phyloP scores from a whole-genome alignment of 305 asterid species.

The Solanum hybrid region DNA sequence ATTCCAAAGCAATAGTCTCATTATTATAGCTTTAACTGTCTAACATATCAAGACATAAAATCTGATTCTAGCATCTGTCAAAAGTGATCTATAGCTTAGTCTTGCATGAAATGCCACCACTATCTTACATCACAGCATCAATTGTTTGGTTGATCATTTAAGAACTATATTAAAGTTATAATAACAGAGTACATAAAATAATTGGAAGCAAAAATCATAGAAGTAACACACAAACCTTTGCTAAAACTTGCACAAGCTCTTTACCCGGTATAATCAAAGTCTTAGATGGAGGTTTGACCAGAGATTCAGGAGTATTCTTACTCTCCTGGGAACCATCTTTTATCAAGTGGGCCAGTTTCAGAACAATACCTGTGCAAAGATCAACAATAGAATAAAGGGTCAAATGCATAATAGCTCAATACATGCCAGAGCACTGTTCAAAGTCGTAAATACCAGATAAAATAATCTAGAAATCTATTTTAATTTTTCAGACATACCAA shows the following conservation, averaged over 20 bases:
- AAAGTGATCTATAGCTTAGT: background rate
- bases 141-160: background rate
- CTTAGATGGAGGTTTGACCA: conserved; percentile 45
- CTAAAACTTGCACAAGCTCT: conserved; percentile 86
- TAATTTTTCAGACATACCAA: conserved; percentile 39
- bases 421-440: background rate
- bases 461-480: background rate
- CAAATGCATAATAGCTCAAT: background rate
- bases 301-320: conserved; percentile 35
- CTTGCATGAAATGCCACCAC: background rate
- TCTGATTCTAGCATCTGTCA: background rate
- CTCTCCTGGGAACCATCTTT: conserved; percentile 65
- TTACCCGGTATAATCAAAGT: conserved; percentile 62
- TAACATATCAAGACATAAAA: background rate
- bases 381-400: background rate
- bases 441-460: background rate
- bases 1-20: conserved; percentile 24
- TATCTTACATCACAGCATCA: conserved; percentile 8
- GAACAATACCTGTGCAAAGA: conserved; percentile 52
- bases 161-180: background rate
- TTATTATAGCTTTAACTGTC: background rate
- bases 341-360: conserved; percentile 73
- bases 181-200: background rate
- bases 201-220: background rate
- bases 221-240: conserved; percentile 49